phyloP scores from a whole-genome alignment of 108 stramenopile genomes.

The Cyclotella choctawhatcheeana region DNA sequence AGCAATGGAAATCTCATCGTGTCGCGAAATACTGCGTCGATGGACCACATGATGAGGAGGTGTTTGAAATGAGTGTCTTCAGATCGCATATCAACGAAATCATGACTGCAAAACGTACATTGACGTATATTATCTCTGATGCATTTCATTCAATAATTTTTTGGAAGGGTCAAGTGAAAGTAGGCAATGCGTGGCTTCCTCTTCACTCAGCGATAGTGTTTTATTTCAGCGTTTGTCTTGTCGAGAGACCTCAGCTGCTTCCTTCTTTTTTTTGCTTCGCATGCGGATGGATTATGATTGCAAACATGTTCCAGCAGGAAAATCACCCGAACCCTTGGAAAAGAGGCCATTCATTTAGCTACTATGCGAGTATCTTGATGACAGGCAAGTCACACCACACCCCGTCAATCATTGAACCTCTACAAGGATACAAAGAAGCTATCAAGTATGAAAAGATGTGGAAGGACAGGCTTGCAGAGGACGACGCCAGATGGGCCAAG shows the following conservation, averaged over 20 bases:
- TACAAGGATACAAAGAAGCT: constrained; percentile 51
- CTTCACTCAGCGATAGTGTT: constrained; percentile 73
- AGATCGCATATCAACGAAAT: constrained; percentile 79
- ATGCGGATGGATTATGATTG: constrained; percentile 77
- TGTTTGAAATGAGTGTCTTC: constrained; percentile 65
- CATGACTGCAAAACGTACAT: constrained; percentile 53
- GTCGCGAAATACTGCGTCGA: constrained; percentile 62
- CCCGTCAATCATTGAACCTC: constrained; percentile 23
- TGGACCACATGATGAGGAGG: constrained; percentile 57
- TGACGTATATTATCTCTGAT: constrained; percentile 40
- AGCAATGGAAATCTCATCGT: constrained; percentile 57
- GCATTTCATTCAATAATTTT: constrained; percentile 61
- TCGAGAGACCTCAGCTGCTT: constrained; percentile 67
- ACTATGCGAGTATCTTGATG: constrained; percentile 56
- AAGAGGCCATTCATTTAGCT: constrained; percentile 59
- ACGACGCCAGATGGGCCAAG: constrained; percentile 37
- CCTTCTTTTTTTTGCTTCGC: constrained; percentile 50
- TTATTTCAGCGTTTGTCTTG: constrained; percentile 44
- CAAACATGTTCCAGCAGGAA: constrained; percentile 56
- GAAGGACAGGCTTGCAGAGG: constrained; percentile 52
- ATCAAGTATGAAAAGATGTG: constrained; percentile 43
- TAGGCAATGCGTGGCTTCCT: constrained; percentile 58
- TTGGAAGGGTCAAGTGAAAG: constrained; percentile 77
- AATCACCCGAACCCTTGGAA: constrained; percentile 81
- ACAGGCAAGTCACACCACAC: constrained; percentile 28